These are phyloP conservation scores for Beauveria caledonica DNA, from an alignment of 2,329 filamentous ascomycete genomes.

Conservation along the genomic window DNA sequence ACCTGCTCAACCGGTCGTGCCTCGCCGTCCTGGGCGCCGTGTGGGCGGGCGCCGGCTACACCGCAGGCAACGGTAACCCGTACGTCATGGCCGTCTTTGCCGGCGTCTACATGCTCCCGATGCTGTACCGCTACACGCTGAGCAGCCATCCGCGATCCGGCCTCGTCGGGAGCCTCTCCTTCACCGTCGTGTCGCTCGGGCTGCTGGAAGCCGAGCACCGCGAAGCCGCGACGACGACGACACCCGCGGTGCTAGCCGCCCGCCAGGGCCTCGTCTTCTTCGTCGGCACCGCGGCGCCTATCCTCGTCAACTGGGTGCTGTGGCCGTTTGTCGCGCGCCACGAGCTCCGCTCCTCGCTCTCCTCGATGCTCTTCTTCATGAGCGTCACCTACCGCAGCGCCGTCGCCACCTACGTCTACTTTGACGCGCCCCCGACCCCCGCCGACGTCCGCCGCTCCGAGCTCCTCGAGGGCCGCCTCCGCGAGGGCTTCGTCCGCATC, in stretches of 20 bases:
- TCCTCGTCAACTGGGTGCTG: constrained; percentile 50
- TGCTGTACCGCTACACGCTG: constrained; percentile 48
- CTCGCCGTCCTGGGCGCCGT: constrained; percentile 43
- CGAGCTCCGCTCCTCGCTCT: constrained; percentile 46
- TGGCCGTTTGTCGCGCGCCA: constrained; percentile 56
- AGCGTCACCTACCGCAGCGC: constrained; percentile 49
- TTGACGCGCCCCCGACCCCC: constrained; percentile 42
- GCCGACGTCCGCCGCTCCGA: constrained; percentile 46
- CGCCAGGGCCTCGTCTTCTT: constrained; percentile 43
- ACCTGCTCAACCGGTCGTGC: constrained; percentile 43
- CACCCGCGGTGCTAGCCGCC: constrained; percentile 31
- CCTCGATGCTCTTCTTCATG: constrained; percentile 49
- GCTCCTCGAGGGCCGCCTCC: constrained; percentile 49
- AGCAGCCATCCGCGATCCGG: constrained; percentile 49
- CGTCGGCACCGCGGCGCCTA: constrained; percentile 43
- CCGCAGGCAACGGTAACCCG: constrained; percentile 42
- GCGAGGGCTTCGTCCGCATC: constrained; percentile 51
- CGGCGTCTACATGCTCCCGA: constrained; percentile 49
- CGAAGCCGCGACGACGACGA: constrained; percentile 19
- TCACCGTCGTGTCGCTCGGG: constrained; percentile 44
- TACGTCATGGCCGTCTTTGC: constrained; percentile 48
- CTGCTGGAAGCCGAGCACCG: constrained; percentile 24
- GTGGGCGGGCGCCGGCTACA: constrained; percentile 46
- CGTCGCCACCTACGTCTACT: constrained; percentile 51
- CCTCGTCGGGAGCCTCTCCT: constrained; percentile 49